Evolutionary conservation across 2,329 filamentous ascomycete genomes (phyloP), one percentile per base, ranked within the genome.

Genomic region (Drechslerella stenobrocha): DNA sequence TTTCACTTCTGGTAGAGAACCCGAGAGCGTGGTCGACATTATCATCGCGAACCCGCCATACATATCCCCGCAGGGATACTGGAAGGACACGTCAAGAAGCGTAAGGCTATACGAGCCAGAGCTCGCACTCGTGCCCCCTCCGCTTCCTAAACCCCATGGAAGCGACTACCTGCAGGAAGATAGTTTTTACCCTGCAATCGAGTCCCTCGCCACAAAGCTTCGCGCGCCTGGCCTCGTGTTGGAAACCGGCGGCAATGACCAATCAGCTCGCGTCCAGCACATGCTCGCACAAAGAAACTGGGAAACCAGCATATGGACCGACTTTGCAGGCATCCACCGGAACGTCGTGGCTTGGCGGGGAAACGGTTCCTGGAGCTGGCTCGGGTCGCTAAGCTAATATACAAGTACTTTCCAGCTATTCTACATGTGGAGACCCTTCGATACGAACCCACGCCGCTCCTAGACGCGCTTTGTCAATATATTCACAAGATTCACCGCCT

Each of bases 1-100:
- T 44, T n/a, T n/a, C n/a, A n/a, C n/a, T n/a, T n/a, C n/a, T n/a
- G n/a, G n/a, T n/a, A n/a, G n/a, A 30, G 20, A 20, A 47, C 2
- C 7, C 37, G 11, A 24, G 44, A 18, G 18, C 8, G 20, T 58
- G 20, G 77, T 76, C 73, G 85, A 95, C 69, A 77, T 97, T 2
- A 77, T 98, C 1, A 82, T 93, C 32, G 88, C 88, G 1, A 98
- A 98, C 73, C 93, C 93, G 13, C 93, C 93, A 0, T 97, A 97
- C 75, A 86, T 97, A 51, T 95, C 90, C 1, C 78, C 80, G 0
- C 71, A 75, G 2, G 83, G 82, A 5, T 90, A 88, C 73, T 76
- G 80, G 35, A 80, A 77, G 35, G 82, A 83, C 15, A 90, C 87
- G 0, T 79, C 81, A 0, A 82, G 85, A 23, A 92, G 88, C 9